A percentile compares a stretch with the other conserved stretches of the same genome.
These are phyloP conservation scores for Neurospora discreta DNA, from an alignment of 495 filamentous ascomycete species.

Conservation along the genomic window DNA sequence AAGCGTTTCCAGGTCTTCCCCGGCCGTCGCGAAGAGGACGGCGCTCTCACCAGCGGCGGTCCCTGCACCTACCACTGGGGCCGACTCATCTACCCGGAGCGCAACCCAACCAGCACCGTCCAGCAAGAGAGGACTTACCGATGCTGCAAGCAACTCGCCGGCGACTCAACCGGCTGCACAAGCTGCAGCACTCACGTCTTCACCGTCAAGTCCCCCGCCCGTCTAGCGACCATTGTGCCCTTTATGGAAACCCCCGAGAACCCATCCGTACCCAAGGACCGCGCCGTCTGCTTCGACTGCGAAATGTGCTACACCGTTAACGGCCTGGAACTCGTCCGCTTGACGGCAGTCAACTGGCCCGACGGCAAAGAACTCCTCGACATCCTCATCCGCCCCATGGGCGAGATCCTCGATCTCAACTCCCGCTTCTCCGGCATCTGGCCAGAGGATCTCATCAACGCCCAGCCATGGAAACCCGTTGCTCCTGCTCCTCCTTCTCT, in stretches of 20 bases:
- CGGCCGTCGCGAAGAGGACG: slow-evolving; percentile 69
- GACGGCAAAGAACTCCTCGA: slow-evolving; percentile 63
- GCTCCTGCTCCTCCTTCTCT: no score
- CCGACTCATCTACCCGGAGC: slow-evolving; percentile 43
- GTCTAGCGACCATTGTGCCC: slow-evolving; percentile 65
- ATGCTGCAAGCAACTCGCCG: slow-evolving; percentile 67
- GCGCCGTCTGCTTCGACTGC: slow-evolving; percentile 75
- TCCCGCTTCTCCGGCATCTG: slow-evolving; percentile 78
- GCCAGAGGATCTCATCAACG: slow-evolving; percentile 59
- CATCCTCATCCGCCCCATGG: slow-evolving; percentile 72
- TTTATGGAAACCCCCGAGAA: slow-evolving; percentile 68
- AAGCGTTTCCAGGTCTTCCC: slow-evolving; percentile 88
- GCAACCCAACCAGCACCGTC: slow-evolving; percentile 20
- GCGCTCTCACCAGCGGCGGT: slow-evolving; percentile 65
- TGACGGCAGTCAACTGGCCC: slow-evolving; percentile 85
- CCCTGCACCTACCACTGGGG: slow-evolving; percentile 69
- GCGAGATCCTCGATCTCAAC: slow-evolving; percentile 81
- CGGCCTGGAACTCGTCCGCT: slow-evolving; percentile 77
- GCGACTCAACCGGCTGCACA: slow-evolving; percentile 61
- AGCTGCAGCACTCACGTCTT: slow-evolving; percentile 68
- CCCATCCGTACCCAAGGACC: slow-evolving; percentile 25
- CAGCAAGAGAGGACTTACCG: slow-evolving; percentile 48
- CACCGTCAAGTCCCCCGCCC: slow-evolving; percentile 64
- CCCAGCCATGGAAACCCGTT: slow-evolving; percentile 41
- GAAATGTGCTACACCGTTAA: slow-evolving; percentile 92